A percentile compares a stretch with the other conserved stretches of the same genome.
These are phyloP conservation scores for Coniella vitis DNA, from an alignment of 2,329 filamentous ascomycete genomes.

Conservation along the genomic window DNA sequence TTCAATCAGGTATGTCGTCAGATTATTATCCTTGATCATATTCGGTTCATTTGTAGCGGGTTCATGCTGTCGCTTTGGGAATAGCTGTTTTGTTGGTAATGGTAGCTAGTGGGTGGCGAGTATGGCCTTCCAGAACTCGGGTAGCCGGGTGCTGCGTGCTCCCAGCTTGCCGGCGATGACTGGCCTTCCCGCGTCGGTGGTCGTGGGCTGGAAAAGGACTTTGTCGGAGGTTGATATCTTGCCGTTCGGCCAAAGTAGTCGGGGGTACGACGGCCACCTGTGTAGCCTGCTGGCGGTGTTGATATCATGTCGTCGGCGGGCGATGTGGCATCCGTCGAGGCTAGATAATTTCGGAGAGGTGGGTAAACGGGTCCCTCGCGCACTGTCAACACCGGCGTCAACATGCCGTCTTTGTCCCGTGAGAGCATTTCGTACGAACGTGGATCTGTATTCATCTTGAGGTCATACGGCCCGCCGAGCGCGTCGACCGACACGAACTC, in stretches of 20 bases:
- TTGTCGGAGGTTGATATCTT: conserved; percentile 46
- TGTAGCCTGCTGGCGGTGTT: conserved; percentile 11
- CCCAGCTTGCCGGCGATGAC: conserved; percentile 33
- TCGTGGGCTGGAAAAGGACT: conserved; percentile 51
- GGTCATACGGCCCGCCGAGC: conserved; percentile 37
- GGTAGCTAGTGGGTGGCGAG: conserved; percentile 19
- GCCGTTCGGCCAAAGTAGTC: conserved; percentile 52
- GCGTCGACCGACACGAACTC: conserved; percentile 92
- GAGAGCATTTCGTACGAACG: conserved; percentile 78
- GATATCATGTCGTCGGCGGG: conserved; percentile 19
- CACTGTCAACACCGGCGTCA: conserved; percentile 39
- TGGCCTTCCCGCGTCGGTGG: conserved; percentile 30
- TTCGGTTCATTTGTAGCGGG: conserved; percentile 50
- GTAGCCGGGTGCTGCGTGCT: conserved; percentile 31
- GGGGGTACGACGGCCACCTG: conserved; percentile 38
- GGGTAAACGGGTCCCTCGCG: conserved; percentile 17
- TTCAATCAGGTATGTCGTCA: too few relatives aligned
- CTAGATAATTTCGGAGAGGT: conserved; percentile 19
- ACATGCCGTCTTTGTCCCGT: conserved; percentile 42
- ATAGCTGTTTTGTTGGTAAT: conserved; percentile 17
- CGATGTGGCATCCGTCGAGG: conserved; percentile 7
- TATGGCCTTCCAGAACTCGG: conserved; percentile 22
- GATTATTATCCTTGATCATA: too few relatives aligned
- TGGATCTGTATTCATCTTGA: conserved; percentile 47
- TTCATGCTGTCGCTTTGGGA: conserved; percentile 37